A percentile compares a stretch with the other conserved stretches of the same genome.
These are phyloP conservation scores for Hypomontagnella monticulosa DNA, from an alignment of 495 filamentous ascomycete genomes.

Conservation along the genomic window DNA sequence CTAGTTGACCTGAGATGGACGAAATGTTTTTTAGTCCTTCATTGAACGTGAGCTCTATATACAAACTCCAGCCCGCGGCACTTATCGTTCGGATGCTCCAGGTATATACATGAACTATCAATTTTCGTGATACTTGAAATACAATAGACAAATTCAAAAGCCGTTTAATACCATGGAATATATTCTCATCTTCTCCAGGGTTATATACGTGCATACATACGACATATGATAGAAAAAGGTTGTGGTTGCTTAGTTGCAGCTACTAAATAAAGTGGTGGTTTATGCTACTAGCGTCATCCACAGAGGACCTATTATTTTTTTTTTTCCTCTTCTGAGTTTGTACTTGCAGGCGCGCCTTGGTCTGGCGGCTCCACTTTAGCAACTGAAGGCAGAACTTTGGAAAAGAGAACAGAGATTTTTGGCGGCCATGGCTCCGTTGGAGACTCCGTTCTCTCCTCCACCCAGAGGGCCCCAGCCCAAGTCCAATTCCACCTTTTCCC, in stretches of 20 bases:
- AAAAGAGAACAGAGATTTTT: conserved; percentile 7
- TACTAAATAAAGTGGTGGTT: conserved; percentile 21
- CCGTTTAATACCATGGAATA: too few relatives aligned
- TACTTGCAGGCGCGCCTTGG: conserved; percentile 28
- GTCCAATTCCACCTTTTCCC: conserved; percentile 47
- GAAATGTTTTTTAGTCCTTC: too few relatives aligned
- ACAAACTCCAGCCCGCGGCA: too few relatives aligned
- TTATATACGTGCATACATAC: too few relatives aligned
- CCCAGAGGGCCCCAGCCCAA: conserved; percentile 37
- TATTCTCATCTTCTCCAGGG: too few relatives aligned
- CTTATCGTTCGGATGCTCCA: too few relatives aligned
- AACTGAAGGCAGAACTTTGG: conserved; percentile 28
- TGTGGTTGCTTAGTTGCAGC: conserved; percentile 16
- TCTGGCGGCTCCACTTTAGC: conserved; percentile 38
- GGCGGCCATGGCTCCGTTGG: conserved; percentile 29
- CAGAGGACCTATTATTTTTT: conserved; percentile 15
- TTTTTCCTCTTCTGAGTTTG: conserved; percentile 36
- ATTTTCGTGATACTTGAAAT: too few relatives aligned
- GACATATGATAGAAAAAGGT: background rate
- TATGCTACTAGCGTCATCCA: conserved; percentile 32
- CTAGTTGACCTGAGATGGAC: too few relatives aligned
- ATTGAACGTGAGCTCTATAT: too few relatives aligned
- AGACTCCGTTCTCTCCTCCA: conserved; percentile 29
- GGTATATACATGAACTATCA: too few relatives aligned
- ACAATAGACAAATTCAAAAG: too few relatives aligned